Evolutionary conservation across 495 filamentous ascomycete species (phyloP).

Genomic region (Neurospora discreta): DNA sequence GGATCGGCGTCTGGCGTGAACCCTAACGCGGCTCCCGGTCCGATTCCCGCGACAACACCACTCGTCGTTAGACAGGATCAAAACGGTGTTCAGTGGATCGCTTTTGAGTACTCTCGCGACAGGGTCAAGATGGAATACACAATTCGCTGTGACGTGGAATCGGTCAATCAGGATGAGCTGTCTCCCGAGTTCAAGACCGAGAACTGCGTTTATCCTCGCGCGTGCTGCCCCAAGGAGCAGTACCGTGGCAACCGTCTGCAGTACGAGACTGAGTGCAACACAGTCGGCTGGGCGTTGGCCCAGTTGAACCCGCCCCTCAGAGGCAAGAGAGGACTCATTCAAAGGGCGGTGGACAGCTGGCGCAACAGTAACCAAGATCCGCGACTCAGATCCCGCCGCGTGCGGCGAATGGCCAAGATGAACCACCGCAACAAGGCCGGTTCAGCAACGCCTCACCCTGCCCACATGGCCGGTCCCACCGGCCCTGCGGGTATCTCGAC

Average conservation of each 20-base stretch:
- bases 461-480: constrained; percentile 40
- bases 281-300: constrained; percentile 92
- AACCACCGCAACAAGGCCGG: constrained; percentile 61
- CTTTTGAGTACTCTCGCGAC: constrained; percentile 95
- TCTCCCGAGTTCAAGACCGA: constrained; percentile 86
- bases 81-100: constrained; percentile 98
- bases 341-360: constrained; percentile 97
- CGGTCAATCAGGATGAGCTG: constrained; percentile 80
- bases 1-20: constrained; percentile 48
- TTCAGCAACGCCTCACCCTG: constrained; percentile 30
- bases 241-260: constrained; percentile 90
- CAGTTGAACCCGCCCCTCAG: constrained; percentile 82
- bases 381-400: constrained; percentile 76
- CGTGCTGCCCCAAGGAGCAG: constrained; percentile 89
- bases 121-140: constrained; percentile 99
- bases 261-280: constrained; percentile 98
- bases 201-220: constrained; percentile 95
- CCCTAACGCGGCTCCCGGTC: constrained; percentile 87
- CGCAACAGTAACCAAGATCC: constrained; percentile 97
- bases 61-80: constrained; percentile 90
- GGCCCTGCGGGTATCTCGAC: constrained; percentile 43
- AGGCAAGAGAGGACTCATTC: constrained; percentile 90
- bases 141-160: constrained; percentile 95
- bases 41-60: constrained; percentile 95
- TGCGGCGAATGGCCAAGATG: constrained; percentile 91